A percentile compares a stretch with the other conserved stretches of the same genome.
Conservation (phyloP, 2,329 filamentous ascomycete genomes). For the Talaromyces sp. region DNA sequence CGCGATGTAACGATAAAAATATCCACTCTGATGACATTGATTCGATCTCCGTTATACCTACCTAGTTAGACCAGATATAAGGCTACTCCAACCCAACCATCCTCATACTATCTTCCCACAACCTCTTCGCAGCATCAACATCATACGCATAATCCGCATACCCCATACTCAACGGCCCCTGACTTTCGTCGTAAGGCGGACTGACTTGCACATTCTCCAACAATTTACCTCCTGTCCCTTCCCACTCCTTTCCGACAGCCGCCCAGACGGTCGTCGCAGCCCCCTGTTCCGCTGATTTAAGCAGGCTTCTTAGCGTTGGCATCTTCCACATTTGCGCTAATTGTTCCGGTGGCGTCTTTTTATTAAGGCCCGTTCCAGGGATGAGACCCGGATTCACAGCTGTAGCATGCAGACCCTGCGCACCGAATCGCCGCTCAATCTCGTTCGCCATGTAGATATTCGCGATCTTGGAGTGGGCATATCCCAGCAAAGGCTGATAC, state of each 20-base stretch:
- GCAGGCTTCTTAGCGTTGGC: background rate
- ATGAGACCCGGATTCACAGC: constrained; percentile 9
- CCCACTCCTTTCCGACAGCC: constrained; percentile 32
- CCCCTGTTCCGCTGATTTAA: constrained; percentile 5
- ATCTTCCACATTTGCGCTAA: constrained; percentile 2
- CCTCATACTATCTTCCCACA: constrained; percentile 15
- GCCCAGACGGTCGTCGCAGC: constrained; percentile 38
- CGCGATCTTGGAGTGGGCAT: constrained; percentile 6
- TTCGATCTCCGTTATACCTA: background rate
- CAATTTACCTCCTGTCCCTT: constrained; percentile 34
- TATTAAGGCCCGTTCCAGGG: background rate
- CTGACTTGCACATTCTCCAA: constrained; percentile 30
- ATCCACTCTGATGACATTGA: background rate
- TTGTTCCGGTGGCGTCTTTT: constrained; percentile 9
- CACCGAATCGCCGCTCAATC: background rate
- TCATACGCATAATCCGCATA: constrained; percentile 23
- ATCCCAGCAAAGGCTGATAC: constrained; percentile 9
- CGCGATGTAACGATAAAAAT: background rate
- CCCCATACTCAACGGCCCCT: constrained; percentile 15
- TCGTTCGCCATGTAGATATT: constrained; percentile 5
- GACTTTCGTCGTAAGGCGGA: constrained; percentile 18
- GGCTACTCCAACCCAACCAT: constrained; percentile 6
- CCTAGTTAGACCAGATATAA: background rate
- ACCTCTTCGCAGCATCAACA: background rate
- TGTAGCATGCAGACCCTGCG: constrained; percentile 3